phyloP scores from a whole-genome alignment of 2,329 filamentous ascomycete species.

The Seiridium cupressi region DNA sequence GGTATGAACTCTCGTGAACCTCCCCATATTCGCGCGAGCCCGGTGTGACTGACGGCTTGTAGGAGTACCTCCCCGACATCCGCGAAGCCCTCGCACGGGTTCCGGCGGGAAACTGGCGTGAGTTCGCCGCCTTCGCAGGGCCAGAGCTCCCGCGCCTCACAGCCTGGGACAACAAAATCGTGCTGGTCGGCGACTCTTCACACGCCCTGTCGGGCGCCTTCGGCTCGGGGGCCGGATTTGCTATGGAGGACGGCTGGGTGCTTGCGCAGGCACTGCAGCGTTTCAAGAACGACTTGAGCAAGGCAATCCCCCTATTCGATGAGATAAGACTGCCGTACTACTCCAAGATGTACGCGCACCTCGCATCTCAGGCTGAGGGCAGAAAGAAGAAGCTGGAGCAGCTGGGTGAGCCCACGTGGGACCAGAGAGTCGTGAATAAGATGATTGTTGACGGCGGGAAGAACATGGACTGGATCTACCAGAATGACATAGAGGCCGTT shows the following conservation, averaged over 20 bases:
- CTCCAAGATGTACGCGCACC: slow-evolving; percentile 24
- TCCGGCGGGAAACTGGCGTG: slow-evolving; percentile 38
- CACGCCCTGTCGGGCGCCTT: slow-evolving; percentile 50
- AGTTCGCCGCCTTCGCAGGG: slow-evolving; percentile 47
- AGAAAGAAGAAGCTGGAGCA: slow-evolving; percentile 14
- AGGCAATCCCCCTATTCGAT: slow-evolving; percentile 24
- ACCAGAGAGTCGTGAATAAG: slow-evolving; percentile 20
- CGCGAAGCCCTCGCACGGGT: slow-evolving; percentile 35
- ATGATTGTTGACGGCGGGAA: slow-evolving; percentile 21
- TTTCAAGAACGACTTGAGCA: slow-evolving; percentile 20
- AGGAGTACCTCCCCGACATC: slow-evolving; percentile 40
- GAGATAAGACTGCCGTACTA: slow-evolving; percentile 27
- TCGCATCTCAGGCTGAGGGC: slow-evolving; percentile 14
- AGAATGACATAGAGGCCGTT: slow-evolving; percentile 19
- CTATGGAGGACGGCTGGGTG: slow-evolving; percentile 30
- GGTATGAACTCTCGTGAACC: slow-evolving; percentile 21
- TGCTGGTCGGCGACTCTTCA: slow-evolving; percentile 53
- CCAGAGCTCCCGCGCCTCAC: slow-evolving; percentile 38
- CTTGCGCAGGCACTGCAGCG: slow-evolving; percentile 23
- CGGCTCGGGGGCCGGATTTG: slow-evolving; percentile 33
- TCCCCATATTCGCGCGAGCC: slow-evolving; percentile 10
- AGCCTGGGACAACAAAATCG: slow-evolving; percentile 40
- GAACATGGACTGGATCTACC: slow-evolving; percentile 23
- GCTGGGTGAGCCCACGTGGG: slow-evolving; percentile 16
- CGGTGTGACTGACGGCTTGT: neutral